Percentiles rank a stretch among this genome's conserved stretches.
Evolutionary conservation across 179 eudicot genomes (phyloP).

Genomic region (Nepenthes alata): DNA sequence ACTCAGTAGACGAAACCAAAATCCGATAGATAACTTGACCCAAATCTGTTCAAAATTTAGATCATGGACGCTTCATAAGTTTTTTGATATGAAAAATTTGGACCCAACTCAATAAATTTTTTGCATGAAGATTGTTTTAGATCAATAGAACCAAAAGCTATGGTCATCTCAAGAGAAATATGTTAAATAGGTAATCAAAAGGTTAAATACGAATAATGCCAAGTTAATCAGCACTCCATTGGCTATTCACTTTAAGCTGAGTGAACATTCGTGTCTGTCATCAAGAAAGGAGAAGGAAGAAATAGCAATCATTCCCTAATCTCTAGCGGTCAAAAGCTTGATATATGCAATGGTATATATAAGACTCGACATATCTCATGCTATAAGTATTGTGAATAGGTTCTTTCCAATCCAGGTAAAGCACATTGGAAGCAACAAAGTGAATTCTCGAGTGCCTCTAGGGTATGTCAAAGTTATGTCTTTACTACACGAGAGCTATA

Average conservation of each 20-base stretch:
- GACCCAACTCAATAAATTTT: background rate
- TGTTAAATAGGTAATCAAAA: background rate
- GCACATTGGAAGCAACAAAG: background rate
- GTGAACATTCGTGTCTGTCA: background rate
- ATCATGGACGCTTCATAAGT: background rate
- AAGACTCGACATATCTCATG: background rate
- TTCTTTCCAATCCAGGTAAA: background rate
- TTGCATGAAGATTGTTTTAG: background rate
- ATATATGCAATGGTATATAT: background rate
- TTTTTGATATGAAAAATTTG: slow-evolving; percentile 2
- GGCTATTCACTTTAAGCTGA: background rate
- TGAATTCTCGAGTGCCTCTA: background rate
- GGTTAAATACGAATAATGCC: background rate
- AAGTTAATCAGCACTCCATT: background rate
- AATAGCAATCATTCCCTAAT: background rate
- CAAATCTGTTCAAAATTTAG: too few relatives aligned
- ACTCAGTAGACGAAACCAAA: too few relatives aligned
- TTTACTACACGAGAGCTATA: background rate
- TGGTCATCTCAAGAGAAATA: background rate
- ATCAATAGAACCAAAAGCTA: background rate
- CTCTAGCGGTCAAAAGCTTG: background rate
- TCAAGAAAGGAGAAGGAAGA: background rate
- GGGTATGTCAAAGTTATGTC: background rate
- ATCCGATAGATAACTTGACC: too few relatives aligned
- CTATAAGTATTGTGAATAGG: background rate